Conservation (phyloP, 805 yeast species). For the Wickerhamomyces canadensis region DNA sequence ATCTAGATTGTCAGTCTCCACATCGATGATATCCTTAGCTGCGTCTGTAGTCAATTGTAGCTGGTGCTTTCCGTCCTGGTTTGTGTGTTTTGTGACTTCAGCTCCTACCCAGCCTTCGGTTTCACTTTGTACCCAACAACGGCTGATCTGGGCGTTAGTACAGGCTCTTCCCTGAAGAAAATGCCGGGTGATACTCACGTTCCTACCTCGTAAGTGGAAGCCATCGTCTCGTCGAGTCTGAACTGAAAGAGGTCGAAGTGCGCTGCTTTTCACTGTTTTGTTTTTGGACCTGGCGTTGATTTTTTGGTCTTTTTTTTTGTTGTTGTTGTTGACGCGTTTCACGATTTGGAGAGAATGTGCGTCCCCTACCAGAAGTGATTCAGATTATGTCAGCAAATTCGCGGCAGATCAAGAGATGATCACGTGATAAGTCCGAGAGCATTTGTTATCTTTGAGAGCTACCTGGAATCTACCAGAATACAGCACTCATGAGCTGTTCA, state of each 20-base stretch:
- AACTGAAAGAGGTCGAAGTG: background rate
- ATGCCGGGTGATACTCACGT: constrained; percentile 35
- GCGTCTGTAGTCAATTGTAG: constrained; percentile 50
- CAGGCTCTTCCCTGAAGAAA: background rate
- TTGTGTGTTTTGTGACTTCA: constrained; percentile 44
- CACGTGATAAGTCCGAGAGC: too few species aligned
- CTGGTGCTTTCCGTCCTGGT: constrained; percentile 37
- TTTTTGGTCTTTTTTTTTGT: constrained; percentile 8
- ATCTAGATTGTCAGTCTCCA: constrained; percentile 38
- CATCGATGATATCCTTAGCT: constrained; percentile 37
- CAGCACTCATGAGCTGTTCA: too few species aligned
- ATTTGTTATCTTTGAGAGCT: too few species aligned
- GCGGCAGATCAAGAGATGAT: too few species aligned
- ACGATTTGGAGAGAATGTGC: constrained; percentile 12
- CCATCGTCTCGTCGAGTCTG: constrained; percentile 20
- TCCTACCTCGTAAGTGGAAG: constrained; percentile 45
- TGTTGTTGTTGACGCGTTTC: constrained; percentile 4
- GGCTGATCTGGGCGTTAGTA: constrained; percentile 37
- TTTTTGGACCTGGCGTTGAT: too few species aligned
- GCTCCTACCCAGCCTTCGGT: constrained; percentile 70
- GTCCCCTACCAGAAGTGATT: constrained; percentile 10
- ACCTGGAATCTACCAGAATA: too few species aligned
- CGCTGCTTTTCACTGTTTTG: constrained; percentile 4
- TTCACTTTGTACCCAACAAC: constrained; percentile 75
- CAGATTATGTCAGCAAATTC: too few species aligned